Conservation (phyloP, 2,329 filamentous ascomycete genomes). For the Nemania sp. region DNA sequence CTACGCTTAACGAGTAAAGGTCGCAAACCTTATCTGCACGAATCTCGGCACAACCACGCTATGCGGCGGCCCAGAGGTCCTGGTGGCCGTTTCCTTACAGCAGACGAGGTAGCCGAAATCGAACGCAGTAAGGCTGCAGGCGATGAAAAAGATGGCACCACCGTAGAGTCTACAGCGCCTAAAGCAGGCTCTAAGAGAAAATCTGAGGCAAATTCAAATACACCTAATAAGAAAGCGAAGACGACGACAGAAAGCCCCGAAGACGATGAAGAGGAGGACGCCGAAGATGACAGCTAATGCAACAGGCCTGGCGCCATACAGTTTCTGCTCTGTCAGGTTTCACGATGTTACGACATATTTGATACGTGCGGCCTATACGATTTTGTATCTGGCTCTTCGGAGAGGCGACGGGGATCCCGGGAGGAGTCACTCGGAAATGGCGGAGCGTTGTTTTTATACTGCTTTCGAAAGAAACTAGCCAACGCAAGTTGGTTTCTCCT, state of each 20-base stretch:
- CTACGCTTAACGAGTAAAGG: conserved; percentile 91
- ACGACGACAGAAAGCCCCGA: conserved; percentile 46
- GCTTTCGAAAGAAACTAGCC: conserved; percentile 27
- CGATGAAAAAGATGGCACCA: conserved; percentile 44
- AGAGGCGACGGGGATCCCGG: conserved; percentile 34
- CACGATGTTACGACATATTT: conserved; percentile 42
- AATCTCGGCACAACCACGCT: conserved; percentile 96
- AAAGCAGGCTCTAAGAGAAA: conserved; percentile 62
- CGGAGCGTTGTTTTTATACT: conserved; percentile 35
- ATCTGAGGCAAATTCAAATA: conserved; percentile 53
- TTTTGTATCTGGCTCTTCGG: conserved; percentile 33
- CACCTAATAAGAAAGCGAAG: conserved; percentile 58
- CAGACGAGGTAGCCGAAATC: conserved; percentile 91
- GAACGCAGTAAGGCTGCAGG: conserved; percentile 63
- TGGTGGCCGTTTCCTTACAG: conserved; percentile 92
- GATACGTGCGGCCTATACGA: conserved; percentile 38
- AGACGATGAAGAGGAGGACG: conserved; percentile 50
- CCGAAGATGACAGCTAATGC: conserved; percentile 47
- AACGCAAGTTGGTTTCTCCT: conserved; percentile 28
- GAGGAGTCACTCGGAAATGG: conserved; percentile 36
- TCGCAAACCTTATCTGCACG: conserved; percentile 94
- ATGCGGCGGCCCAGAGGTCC: conserved; percentile 95
- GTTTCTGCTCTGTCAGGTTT: conserved; percentile 38
- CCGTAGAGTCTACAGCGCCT: conserved; percentile 34
- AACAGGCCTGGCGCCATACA: conserved; percentile 10